Conservation (phyloP, 2,329 filamentous ascomycete genomes). For the Xylariales sp. region DNA sequence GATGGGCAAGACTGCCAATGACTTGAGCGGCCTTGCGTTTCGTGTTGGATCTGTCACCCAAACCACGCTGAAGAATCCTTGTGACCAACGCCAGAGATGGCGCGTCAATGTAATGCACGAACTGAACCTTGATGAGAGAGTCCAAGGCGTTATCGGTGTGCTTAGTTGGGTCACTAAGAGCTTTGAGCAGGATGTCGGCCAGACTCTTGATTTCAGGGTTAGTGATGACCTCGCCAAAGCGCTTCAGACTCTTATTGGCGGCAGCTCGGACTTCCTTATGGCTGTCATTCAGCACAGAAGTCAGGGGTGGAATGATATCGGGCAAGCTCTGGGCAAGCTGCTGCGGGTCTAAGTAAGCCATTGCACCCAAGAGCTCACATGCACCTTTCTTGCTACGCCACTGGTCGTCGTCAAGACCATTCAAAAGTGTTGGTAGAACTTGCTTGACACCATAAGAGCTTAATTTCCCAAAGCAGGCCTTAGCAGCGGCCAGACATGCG, state of each 20-base stretch:
- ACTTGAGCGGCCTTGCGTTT: slow-evolving; percentile 97
- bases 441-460: slow-evolving; percentile 96
- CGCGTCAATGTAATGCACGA: slow-evolving; percentile 96
- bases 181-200: slow-evolving; percentile 88
- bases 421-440: slow-evolving; percentile 84
- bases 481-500: slow-evolving; percentile 86
- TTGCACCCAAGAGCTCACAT: slow-evolving; percentile 92
- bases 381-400: slow-evolving; percentile 99
- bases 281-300: slow-evolving; percentile 90
- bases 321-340: slow-evolving; percentile 89
- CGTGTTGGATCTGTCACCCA: slow-evolving; percentile 86
- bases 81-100: slow-evolving; percentile 93
- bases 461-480: slow-evolving; percentile 86
- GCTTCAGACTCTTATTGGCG: slow-evolving; percentile 92
- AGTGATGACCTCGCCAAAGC: slow-evolving; percentile 96
- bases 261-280: slow-evolving; percentile 93
- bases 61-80: slow-evolving; percentile 87
- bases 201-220: slow-evolving; percentile 96
- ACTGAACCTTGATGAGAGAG: slow-evolving; percentile 93
- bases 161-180: slow-evolving; percentile 93
- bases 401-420: slow-evolving; percentile 89
- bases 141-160: slow-evolving; percentile 95
- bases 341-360: slow-evolving; percentile 96
- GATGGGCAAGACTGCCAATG: slow-evolving; percentile 93
- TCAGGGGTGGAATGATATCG: slow-evolving; percentile 94